Evolutionary conservation across 2,329 filamentous ascomycete species (phyloP).

Genomic region (Conoideocrella luteorostrata): DNA sequence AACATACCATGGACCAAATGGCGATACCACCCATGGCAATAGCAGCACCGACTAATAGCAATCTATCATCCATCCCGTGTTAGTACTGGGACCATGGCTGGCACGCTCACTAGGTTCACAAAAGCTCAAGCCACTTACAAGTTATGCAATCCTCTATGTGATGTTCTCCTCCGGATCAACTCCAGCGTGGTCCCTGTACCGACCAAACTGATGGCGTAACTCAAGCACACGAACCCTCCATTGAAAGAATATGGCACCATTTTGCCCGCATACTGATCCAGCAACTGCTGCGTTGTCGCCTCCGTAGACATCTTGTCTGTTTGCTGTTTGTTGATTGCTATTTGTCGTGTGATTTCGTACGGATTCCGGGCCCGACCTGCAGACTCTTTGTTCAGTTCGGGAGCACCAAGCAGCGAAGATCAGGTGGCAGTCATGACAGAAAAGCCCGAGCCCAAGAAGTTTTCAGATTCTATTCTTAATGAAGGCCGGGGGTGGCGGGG

Average conservation of each 20-base stretch:
- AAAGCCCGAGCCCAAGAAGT: no score
- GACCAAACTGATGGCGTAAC: constrained; percentile 68
- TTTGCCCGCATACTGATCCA: constrained; percentile 35
- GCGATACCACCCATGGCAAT: constrained; percentile 68
- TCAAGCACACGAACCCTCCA: constrained; percentile 61
- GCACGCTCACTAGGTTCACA: no score
- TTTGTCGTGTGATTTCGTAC: no score
- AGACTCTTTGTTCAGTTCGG: no score
- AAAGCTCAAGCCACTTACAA: constrained; percentile 44
- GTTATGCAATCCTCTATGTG: constrained; percentile 61
- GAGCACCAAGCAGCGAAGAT: not conserved
- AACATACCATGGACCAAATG: constrained; percentile 62
- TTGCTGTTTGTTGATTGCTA: not conserved
- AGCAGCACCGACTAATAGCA: constrained; percentile 57
- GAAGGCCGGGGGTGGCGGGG: no score
- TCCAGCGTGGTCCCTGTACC: constrained; percentile 77
- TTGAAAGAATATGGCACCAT: constrained; percentile 45
- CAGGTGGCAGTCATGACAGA: not conserved
- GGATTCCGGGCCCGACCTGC: no score
- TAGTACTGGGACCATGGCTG: not conserved
- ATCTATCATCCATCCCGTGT: constrained; percentile 30
- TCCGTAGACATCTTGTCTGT: constrained; percentile 6
- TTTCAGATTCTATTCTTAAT: no score
- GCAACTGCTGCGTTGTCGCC: constrained; percentile 18
- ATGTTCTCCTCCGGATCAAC: constrained; percentile 69